These are phyloP conservation scores for Ceratocystis cubensis DNA, from an alignment of 2,329 filamentous ascomycete species.

Conservation along the genomic window DNA sequence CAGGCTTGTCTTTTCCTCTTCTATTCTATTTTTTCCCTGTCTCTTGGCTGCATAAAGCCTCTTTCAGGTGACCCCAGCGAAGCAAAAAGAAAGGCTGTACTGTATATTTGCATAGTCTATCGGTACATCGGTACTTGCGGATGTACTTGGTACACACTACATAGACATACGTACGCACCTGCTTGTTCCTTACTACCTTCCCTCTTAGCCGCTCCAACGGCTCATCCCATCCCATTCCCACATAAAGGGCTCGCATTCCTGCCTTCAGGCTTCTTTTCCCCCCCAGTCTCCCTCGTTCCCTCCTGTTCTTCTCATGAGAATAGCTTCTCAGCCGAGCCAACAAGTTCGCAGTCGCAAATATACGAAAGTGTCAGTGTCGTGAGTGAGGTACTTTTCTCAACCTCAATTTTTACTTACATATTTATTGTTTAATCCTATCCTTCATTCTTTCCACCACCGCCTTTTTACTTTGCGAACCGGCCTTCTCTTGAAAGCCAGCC, in stretches of 20 bases:
- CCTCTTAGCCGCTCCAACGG: neutral
- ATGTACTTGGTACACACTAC: neutral
- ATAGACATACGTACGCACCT: neutral
- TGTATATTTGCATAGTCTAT: neutral
- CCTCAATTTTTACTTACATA: neutral
- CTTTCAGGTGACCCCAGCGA: conserved; percentile 2
- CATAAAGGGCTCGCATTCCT: conserved; percentile 10
- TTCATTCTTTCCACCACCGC: neutral
- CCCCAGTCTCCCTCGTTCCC: neutral
- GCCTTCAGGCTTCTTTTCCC: neutral
- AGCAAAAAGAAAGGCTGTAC: neutral
- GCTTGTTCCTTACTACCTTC: neutral
- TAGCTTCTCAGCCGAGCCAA: neutral
- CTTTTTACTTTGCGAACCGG: neutral
- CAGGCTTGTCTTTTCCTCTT: neutral
- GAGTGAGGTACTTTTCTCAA: neutral
- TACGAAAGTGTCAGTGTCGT: neutral
- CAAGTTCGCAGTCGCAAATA: neutral
- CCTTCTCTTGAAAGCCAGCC: conserved; percentile 8
- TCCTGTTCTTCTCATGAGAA: conserved; percentile 1
- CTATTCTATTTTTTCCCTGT: conserved; percentile 2
- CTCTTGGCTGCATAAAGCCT: neutral
- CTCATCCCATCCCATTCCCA: conserved; percentile 4
- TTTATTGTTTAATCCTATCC: neutral
- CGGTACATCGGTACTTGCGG: neutral